phyloP scores from a whole-genome alignment of 495 filamentous ascomycete genomes.

The Neohortaea acidophila region DNA sequence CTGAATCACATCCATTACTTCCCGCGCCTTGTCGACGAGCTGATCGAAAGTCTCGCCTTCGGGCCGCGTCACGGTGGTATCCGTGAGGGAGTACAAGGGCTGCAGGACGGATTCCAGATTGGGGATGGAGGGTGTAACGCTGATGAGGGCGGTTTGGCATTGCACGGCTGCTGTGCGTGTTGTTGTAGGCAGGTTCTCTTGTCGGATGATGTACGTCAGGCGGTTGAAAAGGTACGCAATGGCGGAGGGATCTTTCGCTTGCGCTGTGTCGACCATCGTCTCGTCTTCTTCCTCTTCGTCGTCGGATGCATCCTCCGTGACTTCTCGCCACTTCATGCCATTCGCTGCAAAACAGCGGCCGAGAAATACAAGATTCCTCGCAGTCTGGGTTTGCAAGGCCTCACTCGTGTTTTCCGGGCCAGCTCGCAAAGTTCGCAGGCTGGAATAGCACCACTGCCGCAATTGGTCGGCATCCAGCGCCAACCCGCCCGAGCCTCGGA shows the following conservation, averaged over 20 bases:
- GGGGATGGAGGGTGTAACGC: conserved; percentile 37
- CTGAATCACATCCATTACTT: conserved; percentile 61
- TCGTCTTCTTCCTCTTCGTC: conserved; percentile 26
- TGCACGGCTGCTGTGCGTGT: conserved; percentile 65
- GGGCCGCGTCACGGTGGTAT: conserved; percentile 53
- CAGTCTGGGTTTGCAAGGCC: conserved; percentile 52
- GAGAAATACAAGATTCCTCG: conserved; percentile 65
- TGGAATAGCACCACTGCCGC: conserved; percentile 45
- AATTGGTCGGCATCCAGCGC: conserved; percentile 49
- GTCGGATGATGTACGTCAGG: conserved; percentile 60
- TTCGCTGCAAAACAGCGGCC: conserved; percentile 52
- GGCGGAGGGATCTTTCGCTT: conserved; percentile 31
- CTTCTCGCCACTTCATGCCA: conserved; percentile 33
- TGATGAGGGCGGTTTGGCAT: conserved; percentile 47
- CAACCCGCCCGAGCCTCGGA: conserved; percentile 56
- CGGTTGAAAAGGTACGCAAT: conserved; percentile 60
- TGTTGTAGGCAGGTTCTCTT: conserved; percentile 44
- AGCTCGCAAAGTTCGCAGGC: conserved; percentile 47
- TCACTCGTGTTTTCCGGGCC: conserved; percentile 45
- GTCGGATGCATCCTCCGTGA: conserved; percentile 27
- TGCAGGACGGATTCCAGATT: conserved; percentile 52
- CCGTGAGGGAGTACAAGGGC: conserved; percentile 71
- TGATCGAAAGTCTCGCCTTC: conserved; percentile 49
- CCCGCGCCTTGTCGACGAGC: conserved; percentile 51
- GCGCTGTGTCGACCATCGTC: conserved; percentile 2